Evolutionary conservation across 1,284 basidiomycete species (phyloP).

Genomic region (Cryptococcus sp.): DNA sequence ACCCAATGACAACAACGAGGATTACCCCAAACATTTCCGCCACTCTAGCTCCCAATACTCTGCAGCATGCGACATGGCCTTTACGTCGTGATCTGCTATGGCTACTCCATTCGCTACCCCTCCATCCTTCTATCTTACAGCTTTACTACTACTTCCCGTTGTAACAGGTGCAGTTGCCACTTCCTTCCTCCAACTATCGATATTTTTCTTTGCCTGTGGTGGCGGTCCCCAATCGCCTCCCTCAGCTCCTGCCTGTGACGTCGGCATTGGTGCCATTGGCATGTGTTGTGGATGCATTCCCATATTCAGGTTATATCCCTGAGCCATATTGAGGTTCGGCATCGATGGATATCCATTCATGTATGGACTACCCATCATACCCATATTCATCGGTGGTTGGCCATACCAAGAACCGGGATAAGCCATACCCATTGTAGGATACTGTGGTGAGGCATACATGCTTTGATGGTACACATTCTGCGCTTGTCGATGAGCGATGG

Average conservation of each 20-base stretch:
- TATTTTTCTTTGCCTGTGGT: conserved; percentile 12
- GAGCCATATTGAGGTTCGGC: conserved; percentile 3
- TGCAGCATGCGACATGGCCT: too few relatives aligned
- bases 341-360: not conserved
- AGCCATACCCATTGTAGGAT: conserved; percentile 5
- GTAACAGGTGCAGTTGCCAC: conserved; percentile 15
- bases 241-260: too few relatives aligned
- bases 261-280: too few relatives aligned
- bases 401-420: not conserved
- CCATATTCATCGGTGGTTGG: too few relatives aligned
- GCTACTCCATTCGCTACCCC: not conserved
- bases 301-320: conserved; percentile 4
- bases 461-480: conserved; percentile 3
- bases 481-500: not conserved
- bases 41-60: too few relatives aligned
- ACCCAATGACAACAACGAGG: too few relatives aligned
- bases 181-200: conserved; percentile 31
- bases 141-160: not conserved
- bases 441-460: conserved; percentile 3
- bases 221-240: not conserved
- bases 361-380: too few relatives aligned
- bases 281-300: not conserved
- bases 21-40: too few relatives aligned
- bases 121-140: not conserved
- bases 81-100: too few relatives aligned